Evolutionary conservation across 2,329 filamentous ascomycete genomes (phyloP), one percentile per base, ranked within the genome.

Genomic region (Scopulariopsis brevicaulis): DNA sequence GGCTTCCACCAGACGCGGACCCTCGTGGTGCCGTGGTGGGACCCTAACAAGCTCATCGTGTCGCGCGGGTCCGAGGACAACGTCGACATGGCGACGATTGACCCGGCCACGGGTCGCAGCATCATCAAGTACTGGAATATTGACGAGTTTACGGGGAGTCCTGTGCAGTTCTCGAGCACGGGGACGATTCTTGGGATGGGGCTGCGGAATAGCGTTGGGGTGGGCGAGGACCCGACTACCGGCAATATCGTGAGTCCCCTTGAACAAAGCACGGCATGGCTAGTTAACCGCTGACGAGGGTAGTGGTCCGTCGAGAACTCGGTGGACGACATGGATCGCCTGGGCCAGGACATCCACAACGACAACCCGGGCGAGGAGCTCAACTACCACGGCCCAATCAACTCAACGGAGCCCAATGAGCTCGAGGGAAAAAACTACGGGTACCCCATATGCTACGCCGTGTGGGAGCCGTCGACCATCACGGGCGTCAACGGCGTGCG

Each of bases 321-420:
- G 2, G 83, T 83, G 10, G 86, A 90, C 68, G 69, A 86, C 43
- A 74, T 89, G n/a, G 69, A 70, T 12, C 77, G 86, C 37, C 69
- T 77, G 55, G 79, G 78, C 11, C 63, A 75, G n/a, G 83, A 87
- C 60, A 78, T 89, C 53, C 83, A 87, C 63, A 69, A 81, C 60
- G 76, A 87, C 64, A 90, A 90, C 64, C 87, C 87, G 0, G 87
- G 78, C n/a, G 87, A 90, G 66, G 85, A 90, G 69, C 70, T 91
- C 68, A 90, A 90, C 69, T 89, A 81, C 67, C 81, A 87, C 60
- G 86, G 87, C 3, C 79, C 76, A 55, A 73, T 87, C 48, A 64
- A 77, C 59, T 71, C 88, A 53, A 68, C 69, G 60, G 64, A 68
- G 18, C 63, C 69, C 14, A 62, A 62, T 32, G 61, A 58, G 54